These are phyloP conservation scores for Xylariaceae sp. DNA, from an alignment of 2,329 filamentous ascomycete species.

Conservation along the genomic window DNA sequence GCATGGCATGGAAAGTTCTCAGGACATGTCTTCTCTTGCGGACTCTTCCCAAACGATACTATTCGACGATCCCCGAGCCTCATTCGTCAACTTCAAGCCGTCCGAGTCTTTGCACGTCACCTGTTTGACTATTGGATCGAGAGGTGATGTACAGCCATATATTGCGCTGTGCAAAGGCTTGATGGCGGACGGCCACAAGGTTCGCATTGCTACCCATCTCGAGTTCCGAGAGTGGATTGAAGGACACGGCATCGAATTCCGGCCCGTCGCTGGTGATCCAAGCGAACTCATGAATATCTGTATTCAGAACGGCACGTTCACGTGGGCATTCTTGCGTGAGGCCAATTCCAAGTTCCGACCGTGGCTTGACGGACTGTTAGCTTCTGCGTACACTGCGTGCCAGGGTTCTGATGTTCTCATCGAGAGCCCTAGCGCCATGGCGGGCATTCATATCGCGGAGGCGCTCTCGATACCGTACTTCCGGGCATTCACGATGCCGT, in stretches of 20 bases:
- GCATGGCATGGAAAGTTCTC: slow-evolving; percentile 47
- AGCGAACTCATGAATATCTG: slow-evolving; percentile 93
- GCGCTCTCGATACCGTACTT: slow-evolving; percentile 91
- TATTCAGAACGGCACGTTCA: slow-evolving; percentile 96
- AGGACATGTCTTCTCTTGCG: slow-evolving; percentile 39
- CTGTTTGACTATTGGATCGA: slow-evolving; percentile 90
- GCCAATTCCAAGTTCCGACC: slow-evolving; percentile 81
- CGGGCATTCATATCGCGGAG: slow-evolving; percentile 94
- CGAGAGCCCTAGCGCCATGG: slow-evolving; percentile 95
- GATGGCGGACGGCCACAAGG: slow-evolving; percentile 77
- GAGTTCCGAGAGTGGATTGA: slow-evolving; percentile 89
- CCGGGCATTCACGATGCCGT: slow-evolving; percentile 96
- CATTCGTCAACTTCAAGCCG: slow-evolving; percentile 88
- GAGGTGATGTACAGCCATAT: slow-evolving; percentile 95
- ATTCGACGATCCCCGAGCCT: slow-evolving; percentile 84
- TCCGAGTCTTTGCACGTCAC: slow-evolving; percentile 73
- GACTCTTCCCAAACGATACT: slow-evolving; percentile 66
- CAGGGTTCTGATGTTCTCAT: slow-evolving; percentile 85
- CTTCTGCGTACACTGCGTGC: slow-evolving; percentile 76
- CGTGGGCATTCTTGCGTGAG: slow-evolving; percentile 81
- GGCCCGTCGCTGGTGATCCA: slow-evolving; percentile 81
- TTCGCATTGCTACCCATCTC: slow-evolving; percentile 82
- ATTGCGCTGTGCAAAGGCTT: slow-evolving; percentile 93
- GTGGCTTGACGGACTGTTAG: slow-evolving; percentile 89
- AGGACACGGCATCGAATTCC: slow-evolving; percentile 91